Evolutionary conservation across 441 rosid genomes (phyloP).

Genomic region (Mallotus repandus): DNA sequence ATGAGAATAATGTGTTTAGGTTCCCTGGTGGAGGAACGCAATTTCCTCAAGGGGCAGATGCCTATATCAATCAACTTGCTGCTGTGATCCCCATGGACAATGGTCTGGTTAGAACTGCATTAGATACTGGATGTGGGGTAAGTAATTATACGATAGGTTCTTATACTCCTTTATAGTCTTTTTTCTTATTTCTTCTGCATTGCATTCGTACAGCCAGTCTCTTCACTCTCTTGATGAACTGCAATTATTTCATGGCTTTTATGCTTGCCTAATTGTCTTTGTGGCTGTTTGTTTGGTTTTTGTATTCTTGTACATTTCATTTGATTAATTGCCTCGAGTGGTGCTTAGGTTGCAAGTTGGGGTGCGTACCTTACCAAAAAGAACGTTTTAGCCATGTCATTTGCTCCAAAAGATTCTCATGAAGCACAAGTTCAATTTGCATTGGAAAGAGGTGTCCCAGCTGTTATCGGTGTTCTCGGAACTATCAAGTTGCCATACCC

Average conservation of each 20-base stretch:
- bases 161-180: not conserved
- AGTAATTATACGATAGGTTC: conserved; percentile 3
- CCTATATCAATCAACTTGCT: conserved; percentile 87
- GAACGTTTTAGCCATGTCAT: conserved; percentile 89
- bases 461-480: conserved; percentile 94
- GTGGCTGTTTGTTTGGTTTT: not conserved
- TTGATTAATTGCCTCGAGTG: conserved; percentile 40
- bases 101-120: conserved; percentile 91
- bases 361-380: conserved; percentile 95
- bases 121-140: conserved; percentile 99
- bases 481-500: conserved; percentile 85
- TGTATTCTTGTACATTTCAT: not conserved
- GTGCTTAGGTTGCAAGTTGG: conserved; percentile 52
- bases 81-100: conserved; percentile 80
- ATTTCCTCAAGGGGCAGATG: conserved; percentile 95
- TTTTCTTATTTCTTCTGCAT: not conserved
- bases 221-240: not conserved
- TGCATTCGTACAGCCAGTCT: not conserved
- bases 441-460: conserved; percentile 96
- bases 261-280: not conserved
- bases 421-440: conserved; percentile 99
- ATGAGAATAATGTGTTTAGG: conserved; percentile 80
- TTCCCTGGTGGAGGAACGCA: conserved; percentile 99
- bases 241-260: not conserved
- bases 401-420: conserved; percentile 96